phyloP scores from a whole-genome alignment of 1,284 basidiomycete genomes.

The Chiua sp. region DNA sequence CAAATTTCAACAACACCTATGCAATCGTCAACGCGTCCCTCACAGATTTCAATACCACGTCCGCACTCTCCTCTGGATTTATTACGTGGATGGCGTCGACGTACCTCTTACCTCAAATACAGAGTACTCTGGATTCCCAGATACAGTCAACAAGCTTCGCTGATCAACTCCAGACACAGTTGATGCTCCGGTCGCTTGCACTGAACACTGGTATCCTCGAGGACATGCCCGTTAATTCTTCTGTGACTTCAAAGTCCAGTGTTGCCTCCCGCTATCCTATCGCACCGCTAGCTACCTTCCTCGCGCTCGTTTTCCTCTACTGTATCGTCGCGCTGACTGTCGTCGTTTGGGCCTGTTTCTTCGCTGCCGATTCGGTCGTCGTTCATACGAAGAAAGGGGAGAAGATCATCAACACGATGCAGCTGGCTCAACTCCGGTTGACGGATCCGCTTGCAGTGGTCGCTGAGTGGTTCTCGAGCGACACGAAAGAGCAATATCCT shows the following conservation, averaged over 20 bases:
- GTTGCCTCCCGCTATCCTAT: conserved; percentile 2
- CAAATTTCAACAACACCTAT: conserved; percentile 2
- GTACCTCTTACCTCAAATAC: conserved; percentile 1
- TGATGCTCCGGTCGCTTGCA: conserved; percentile 2
- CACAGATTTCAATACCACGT: conserved; percentile 4
- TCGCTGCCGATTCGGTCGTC: neutral
- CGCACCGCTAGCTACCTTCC: neutral
- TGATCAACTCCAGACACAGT: neutral
- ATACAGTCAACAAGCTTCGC: neutral
- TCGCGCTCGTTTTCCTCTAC: neutral
- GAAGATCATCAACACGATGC: neutral
- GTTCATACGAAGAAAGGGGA: neutral
- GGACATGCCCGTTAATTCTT: neutral
- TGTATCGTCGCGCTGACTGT: neutral
- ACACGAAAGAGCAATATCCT: neutral
- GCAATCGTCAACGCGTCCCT: neutral
- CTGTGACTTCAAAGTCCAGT: neutral
- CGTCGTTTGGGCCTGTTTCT: neutral
- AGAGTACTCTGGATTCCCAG: neutral
- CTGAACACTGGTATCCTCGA: conserved; percentile 4
- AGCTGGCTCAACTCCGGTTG: conserved; percentile 5
- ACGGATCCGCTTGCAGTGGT: conserved; percentile 5
- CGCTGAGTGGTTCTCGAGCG: neutral
- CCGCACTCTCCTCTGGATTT: conserved; percentile 1
- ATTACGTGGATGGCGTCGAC: conserved; percentile 3